Percentiles rank a stretch among this genome's conserved stretches.
phyloP scores from a whole-genome alignment of 148 eudicot genomes.

The Euryodendron excelsum region DNA sequence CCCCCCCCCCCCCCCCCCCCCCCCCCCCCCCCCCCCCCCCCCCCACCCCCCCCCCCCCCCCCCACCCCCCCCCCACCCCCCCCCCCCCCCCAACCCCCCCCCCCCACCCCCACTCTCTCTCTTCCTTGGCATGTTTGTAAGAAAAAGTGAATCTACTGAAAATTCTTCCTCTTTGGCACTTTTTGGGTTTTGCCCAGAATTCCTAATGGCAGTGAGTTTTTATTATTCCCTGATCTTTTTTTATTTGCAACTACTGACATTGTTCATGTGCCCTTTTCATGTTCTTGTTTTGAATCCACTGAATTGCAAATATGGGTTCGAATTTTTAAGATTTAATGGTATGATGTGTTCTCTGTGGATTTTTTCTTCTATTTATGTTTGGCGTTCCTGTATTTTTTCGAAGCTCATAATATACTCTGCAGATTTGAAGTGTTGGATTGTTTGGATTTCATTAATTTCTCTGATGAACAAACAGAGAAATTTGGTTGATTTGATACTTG shows the following conservation, averaged over 20 bases:
- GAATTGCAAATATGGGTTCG: neutral
- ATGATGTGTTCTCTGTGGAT: neutral
- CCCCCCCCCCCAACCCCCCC: too few relatives aligned
- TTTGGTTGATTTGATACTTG: neutral
- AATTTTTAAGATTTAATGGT: neutral
- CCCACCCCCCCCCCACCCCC: too few relatives aligned
- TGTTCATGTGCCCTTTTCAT: neutral
- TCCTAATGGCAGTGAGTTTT: constrained; percentile 1
- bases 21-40: too few relatives aligned
- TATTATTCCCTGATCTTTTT: neutral
- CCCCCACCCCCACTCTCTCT: neutral
- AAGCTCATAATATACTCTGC: neutral
- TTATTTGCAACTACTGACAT: neutral
- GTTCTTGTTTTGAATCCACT: neutral
- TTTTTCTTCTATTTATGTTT: neutral
- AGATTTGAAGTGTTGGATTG: neutral
- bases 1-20: too few relatives aligned
- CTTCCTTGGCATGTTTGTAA: neutral
- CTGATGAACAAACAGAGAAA: neutral
- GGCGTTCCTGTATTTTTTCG: neutral
- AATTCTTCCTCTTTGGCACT: neutral
- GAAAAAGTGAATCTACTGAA: neutral
- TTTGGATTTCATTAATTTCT: neutral
- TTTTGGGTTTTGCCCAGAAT: neutral
- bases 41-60: too few relatives aligned